These are phyloP conservation scores for Microthyrium microscopicum DNA, from an alignment of 2,329 filamentous ascomycete species.

Conservation along the genomic window DNA sequence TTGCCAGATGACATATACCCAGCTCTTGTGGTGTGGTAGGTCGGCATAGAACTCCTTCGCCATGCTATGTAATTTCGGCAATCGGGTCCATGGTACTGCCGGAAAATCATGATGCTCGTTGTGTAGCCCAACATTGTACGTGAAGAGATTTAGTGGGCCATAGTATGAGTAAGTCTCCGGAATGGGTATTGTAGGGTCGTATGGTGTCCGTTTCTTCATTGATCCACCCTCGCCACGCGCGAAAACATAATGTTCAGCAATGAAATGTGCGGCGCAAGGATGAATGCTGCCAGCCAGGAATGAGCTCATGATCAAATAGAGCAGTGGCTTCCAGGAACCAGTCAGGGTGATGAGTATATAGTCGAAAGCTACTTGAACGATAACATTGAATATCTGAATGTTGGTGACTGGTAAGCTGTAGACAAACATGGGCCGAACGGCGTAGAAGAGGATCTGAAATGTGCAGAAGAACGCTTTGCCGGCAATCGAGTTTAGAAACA, in stretches of 20 bases:
- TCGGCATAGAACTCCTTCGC: slow-evolving; percentile 85
- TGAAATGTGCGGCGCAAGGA: slow-evolving; percentile 92
- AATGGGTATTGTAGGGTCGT: slow-evolving; percentile 31
- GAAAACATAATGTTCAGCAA: slow-evolving; percentile 68
- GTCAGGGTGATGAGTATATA: slow-evolving; percentile 43
- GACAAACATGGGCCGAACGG: slow-evolving; percentile 84
- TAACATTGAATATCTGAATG: slow-evolving; percentile 70
- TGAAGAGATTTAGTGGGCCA: slow-evolving; percentile 75
- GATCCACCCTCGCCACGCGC: slow-evolving; percentile 24
- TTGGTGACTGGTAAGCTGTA: slow-evolving; percentile 77
- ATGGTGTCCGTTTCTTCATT: not conserved
- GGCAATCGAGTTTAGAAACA: slow-evolving; percentile 84
- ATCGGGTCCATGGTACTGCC: slow-evolving; percentile 81
- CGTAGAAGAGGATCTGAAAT: slow-evolving; percentile 98
- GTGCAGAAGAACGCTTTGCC: slow-evolving; percentile 99
- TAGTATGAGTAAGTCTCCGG: slow-evolving; percentile 98
- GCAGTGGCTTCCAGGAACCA: slow-evolving; percentile 44
- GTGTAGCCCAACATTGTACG: slow-evolving; percentile 94
- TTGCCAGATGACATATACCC: slow-evolving; percentile 85
- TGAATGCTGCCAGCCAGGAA: slow-evolving; percentile 91
- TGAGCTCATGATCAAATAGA: slow-evolving; percentile 74
- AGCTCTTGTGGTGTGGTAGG: slow-evolving; percentile 74
- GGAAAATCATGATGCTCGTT: slow-evolving; percentile 99
- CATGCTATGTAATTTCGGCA: slow-evolving; percentile 60
- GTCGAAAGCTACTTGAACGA: slow-evolving; percentile 65